A percentile compares a stretch with the other conserved stretches of the same genome.
Conservation (phyloP, 1,284 basidiomycete genomes). For the Pseudozyma hubeiensis region DNA sequence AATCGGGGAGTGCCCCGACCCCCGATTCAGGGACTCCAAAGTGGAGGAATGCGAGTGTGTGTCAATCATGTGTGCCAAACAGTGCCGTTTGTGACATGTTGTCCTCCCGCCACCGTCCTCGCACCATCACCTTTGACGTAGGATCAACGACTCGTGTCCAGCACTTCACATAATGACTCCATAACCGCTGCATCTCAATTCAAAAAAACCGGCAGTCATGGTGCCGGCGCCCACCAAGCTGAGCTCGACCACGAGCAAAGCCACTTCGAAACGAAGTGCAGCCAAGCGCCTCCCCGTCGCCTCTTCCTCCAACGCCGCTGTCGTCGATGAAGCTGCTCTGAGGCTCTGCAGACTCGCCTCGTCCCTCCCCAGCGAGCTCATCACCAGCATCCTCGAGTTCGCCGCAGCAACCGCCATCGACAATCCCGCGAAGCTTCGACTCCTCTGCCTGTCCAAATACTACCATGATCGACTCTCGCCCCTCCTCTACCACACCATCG, state of each 20-base stretch:
- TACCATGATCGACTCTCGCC: slow-evolving; percentile 40
- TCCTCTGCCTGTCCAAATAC: slow-evolving; percentile 44
- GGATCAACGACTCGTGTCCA: neutral
- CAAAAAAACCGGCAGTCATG: slow-evolving; percentile 12
- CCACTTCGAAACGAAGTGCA: slow-evolving; percentile 8
- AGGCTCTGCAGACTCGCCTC: slow-evolving; percentile 34
- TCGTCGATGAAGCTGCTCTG: slow-evolving; percentile 14
- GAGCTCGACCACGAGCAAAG: slow-evolving; percentile 23
- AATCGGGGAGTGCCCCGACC: neutral
- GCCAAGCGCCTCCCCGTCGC: slow-evolving; percentile 1
- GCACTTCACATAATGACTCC: slow-evolving; percentile 5
- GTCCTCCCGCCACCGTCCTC: slow-evolving; percentile 7
- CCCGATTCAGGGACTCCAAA: neutral
- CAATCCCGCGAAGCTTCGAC: slow-evolving; percentile 18
- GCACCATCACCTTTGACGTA: neutral
- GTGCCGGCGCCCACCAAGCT: slow-evolving; percentile 38
- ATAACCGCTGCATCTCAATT: neutral
- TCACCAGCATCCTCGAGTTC: slow-evolving; percentile 40
- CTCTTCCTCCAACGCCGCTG: neutral
- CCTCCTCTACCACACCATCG: slow-evolving; percentile 39
- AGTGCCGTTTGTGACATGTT: neutral
- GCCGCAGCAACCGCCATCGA: slow-evolving; percentile 23
- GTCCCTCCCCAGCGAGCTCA: slow-evolving; percentile 43
- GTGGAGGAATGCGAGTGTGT: slow-evolving; percentile 6
- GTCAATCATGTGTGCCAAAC: neutral